Evolutionary conservation across 2,329 filamentous ascomycete species (phyloP).

Genomic region (Fusarium torulosum): DNA sequence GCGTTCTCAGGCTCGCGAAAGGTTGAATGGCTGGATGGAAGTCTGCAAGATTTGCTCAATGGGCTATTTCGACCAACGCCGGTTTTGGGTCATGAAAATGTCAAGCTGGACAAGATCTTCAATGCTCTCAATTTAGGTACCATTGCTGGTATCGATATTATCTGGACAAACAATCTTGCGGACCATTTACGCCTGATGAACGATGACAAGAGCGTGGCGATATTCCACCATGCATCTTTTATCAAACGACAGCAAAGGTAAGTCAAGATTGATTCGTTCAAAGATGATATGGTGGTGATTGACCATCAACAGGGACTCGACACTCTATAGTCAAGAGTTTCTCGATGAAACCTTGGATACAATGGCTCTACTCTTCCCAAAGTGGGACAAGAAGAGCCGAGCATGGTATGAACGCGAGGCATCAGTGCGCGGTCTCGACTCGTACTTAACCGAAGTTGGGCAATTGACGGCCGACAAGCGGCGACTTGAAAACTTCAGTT

Average conservation of each 20-base stretch:
- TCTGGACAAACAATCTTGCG: neutral
- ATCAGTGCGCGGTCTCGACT: neutral
- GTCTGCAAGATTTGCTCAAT: neutral
- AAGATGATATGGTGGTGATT: too few species aligned
- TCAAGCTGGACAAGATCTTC: neutral
- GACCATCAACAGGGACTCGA: neutral
- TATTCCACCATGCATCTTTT: constrained; percentile 1
- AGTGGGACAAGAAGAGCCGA: neutral
- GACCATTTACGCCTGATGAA: neutral
- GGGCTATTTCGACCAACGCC: neutral
- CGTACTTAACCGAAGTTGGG: neutral
- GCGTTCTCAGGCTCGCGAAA: neutral
- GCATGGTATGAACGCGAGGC: neutral
- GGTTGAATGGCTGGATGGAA: neutral
- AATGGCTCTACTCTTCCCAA: neutral
- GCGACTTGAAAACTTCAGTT: neutral
- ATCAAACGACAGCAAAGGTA: neutral
- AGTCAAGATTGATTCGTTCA: neutral
- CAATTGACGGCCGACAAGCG: neutral
- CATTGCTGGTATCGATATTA: neutral
- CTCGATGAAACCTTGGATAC: neutral
- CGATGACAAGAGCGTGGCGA: constrained; percentile 1
- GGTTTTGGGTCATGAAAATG: neutral
- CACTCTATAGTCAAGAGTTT: neutral
- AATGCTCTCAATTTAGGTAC: neutral